Evolutionary conservation across 768 basidiomycete species (phyloP), one percentile per base, ranked within the genome.

Genomic region (Rhizopogon salebrosus): DNA sequence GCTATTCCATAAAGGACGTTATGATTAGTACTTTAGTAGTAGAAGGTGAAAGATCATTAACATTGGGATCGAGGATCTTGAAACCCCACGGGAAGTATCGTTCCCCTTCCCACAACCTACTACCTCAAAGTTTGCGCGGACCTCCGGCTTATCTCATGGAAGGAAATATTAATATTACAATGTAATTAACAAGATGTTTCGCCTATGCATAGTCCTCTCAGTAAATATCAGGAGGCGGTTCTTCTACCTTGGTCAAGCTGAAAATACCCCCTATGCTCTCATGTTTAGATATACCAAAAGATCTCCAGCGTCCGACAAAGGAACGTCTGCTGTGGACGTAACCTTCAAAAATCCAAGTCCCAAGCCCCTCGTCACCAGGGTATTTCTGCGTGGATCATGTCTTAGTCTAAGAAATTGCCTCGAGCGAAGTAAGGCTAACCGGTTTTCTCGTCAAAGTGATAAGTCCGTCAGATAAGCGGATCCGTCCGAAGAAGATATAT

Each of bases 391-490:
- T 54, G 31, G 38, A 51, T 36, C 16, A 46, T 9, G 23, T 42
- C 27, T 41, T 54, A 59, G 36, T 18, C 45, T 14, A 27, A 50
- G 37, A 31, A 31, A 51, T 31, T 20, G n/a, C 10, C 22, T 38
- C 24, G 54, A 31, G 48, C 52, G 60, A 49, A 43, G 57, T 52
- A 49, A 31, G 49, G 55, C 80, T 55, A 60, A 86, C 84, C 59
- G 83, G 79, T 68, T 80, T 75, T 62, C 86, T 77, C 64, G 77
- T 78, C 63, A 89, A 70, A 43, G 74, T 71, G 55, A 90, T 76
- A 59, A 74, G 65, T 16, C 87, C 87, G 62, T 86, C 80, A 36
- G 71, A 70, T 24, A 70, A 54, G 31, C 78, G 71, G 41, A 87
- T 74, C 23, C 79, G 71, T 45, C 88, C 88, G 10, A 72, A 70